Base-by-base conservation (phyloP, 805 yeast species). In the Debaryomyces prosopidis region DNA sequence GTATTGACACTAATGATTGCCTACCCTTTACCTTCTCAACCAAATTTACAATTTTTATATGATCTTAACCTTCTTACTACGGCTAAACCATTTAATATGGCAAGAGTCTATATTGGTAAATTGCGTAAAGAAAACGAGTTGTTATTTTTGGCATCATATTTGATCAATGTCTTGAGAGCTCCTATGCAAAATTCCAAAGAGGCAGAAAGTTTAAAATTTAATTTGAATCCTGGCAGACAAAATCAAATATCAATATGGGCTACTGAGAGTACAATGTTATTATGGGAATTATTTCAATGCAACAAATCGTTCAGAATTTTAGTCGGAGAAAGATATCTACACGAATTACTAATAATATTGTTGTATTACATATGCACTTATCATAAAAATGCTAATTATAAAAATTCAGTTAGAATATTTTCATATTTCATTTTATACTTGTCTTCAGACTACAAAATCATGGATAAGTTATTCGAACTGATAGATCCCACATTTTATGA, bases 211-310 rank as follows among this genome's bases (percentile, higher is more conserved):
- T 20, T 42, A 3, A 44, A 45, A 14, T 51, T 51, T 12, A 34
- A 15, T 20, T 45, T 52, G 37, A 44, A 40, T 23, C 14, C 41
- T 5, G 39, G 38, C 18, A 33, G 63, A 59, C 16, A 52, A 56
- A 19, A 46, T 54, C 45, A 51, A 48, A 59, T 66, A 38, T 53
- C 69, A 4, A 55, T 74, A 15, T 73, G 90, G 84, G 61, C 81
- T 2, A 66, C 73, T 3, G 91, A 85, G 56, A 58, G 79, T n/a
- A 63, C 81, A 5, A 74, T 85, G 59, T 59, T 91, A 7, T 52
- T 87, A 12, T 88, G 96, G 87, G 96, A 87, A 55, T 65, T 89
- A 36, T 65, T 80, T 28, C 92, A 88, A 58, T 83, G 89, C 53
- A 92, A 92, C 64, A 72, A 71, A 47, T 64, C 63, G 40, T 83